Conservation (phyloP, 2,329 filamentous ascomycete species). For the Cercospora citrullina region DNA sequence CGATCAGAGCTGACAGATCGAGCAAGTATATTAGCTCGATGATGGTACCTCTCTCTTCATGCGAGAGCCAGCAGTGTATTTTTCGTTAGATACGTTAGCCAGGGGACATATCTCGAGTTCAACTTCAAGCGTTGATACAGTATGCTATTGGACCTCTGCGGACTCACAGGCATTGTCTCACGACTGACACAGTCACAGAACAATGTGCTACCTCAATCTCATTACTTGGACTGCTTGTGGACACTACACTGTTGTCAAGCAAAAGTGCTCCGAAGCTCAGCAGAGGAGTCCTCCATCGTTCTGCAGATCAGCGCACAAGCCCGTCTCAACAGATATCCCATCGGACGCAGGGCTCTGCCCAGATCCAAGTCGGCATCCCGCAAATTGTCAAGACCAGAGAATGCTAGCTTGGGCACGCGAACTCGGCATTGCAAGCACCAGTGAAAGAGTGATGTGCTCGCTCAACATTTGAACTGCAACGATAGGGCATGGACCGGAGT, state of each 20-base stretch:
- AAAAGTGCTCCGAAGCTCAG: constrained; percentile 6
- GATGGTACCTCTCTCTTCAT: not conserved
- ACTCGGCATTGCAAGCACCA: not conserved
- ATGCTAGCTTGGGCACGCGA: not conserved
- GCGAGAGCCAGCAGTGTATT: not conserved
- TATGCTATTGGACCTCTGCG: not conserved
- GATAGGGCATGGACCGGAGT: not conserved
- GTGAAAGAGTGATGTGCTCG: not conserved
- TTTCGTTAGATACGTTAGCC: not conserved
- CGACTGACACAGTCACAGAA: not conserved
- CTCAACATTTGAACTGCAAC: not conserved
- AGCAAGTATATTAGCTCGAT: not conserved
- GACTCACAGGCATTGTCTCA: not conserved
- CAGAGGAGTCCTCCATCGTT: not conserved
- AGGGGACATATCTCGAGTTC: not conserved
- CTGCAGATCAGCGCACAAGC: constrained; percentile 1
- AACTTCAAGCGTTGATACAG: not conserved
- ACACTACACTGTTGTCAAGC: constrained; percentile 5
- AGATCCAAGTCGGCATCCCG: not conserved
- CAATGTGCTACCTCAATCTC: constrained; percentile 11
- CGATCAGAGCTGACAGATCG: not conserved
- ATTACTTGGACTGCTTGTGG: constrained; percentile 7
- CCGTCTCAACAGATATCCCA: not conserved
- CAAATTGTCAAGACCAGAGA: not conserved
- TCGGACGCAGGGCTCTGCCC: not conserved